These are phyloP conservation scores for Trichoderma sp. DNA, from an alignment of 2,329 filamentous ascomycete genomes.

Conservation along the genomic window DNA sequence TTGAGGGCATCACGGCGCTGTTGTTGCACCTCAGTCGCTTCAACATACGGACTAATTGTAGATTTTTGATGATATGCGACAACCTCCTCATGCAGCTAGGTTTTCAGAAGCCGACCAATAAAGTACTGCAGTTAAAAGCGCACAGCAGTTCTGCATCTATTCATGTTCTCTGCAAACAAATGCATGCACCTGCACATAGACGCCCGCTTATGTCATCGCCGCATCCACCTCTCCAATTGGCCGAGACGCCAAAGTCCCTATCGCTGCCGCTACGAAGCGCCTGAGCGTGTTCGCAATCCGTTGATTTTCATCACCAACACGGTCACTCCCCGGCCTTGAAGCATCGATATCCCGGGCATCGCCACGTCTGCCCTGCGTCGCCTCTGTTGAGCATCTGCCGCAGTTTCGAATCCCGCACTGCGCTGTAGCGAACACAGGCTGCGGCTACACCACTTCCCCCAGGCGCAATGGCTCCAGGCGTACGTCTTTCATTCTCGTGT, in stretches of 20 bases:
- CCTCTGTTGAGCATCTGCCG: neutral
- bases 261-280: neutral
- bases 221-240: slow-evolving; percentile 16
- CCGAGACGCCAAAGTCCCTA: neutral
- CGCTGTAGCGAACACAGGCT: neutral
- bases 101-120: too few relatives aligned
- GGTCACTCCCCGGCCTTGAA: neutral
- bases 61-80: too few relatives aligned
- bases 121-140: neutral
- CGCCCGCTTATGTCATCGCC: slow-evolving; percentile 25
- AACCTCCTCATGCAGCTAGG: too few relatives aligned
- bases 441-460: neutral
- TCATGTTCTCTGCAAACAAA: neutral
- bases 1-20: neutral
- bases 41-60: too few relatives aligned
- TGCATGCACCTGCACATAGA: neutral
- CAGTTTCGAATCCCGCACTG: neutral
- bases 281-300: neutral
- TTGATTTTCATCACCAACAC: slow-evolving; percentile 10
- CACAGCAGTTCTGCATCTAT: neutral
- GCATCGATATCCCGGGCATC: neutral
- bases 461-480: slow-evolving; percentile 47
- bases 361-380: too few relatives aligned
- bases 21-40: neutral
- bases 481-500: slow-evolving; percentile 31